Evolutionary conservation across 192 early-diverging fungal species (phyloP), one percentile per base, ranked within the genome.

Genomic region (Allomyces macrogynus): DNA sequence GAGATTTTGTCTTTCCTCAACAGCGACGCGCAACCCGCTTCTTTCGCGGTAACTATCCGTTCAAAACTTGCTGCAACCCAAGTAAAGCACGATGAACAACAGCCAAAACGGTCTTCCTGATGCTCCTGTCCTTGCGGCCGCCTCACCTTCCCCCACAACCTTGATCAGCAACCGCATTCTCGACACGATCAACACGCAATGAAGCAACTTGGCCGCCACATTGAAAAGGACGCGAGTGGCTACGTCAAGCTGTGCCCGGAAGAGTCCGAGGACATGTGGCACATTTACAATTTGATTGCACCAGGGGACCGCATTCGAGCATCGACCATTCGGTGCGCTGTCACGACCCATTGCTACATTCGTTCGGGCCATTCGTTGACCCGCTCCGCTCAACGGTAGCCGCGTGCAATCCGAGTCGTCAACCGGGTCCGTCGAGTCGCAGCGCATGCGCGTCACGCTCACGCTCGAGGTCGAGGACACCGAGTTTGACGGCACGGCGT

Each of bases 241-340:
- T 83, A 67, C 65, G 84, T 96, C 25, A 87, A 82, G 3, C 77
- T 99, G 57, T 77, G 81, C 44, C 86, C 93, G 0, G 91, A 96
- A 69, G 89, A 97, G 67, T 72, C 84, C 62, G 93, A 99, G 67
- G 96, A 99, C 74, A 91, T 99, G 89, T 99, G 96, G 93, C 92
- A 94, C 75, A 80, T 87, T 32, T 93, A 94, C 76, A 91, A 88
- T 71, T 79, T 89, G 27, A 86, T 99, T 64, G 76, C 84, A 24
- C 78, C 84, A 65, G 88, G 86, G 63, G 96, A 99, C 81, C 76
- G 78, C 66, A 80, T 99, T 61, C 80, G 87, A 70, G 89, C 90
- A 16, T 83, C 89, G 10, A 93, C 93, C 18, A 80, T 95, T 68
- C 72, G 89, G 86, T 87, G 77, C 10, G 16, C 44, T 23, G 24